Conservation (phyloP, 768 basidiomycete genomes). For the Phylloporus rhodoxanthus region DNA sequence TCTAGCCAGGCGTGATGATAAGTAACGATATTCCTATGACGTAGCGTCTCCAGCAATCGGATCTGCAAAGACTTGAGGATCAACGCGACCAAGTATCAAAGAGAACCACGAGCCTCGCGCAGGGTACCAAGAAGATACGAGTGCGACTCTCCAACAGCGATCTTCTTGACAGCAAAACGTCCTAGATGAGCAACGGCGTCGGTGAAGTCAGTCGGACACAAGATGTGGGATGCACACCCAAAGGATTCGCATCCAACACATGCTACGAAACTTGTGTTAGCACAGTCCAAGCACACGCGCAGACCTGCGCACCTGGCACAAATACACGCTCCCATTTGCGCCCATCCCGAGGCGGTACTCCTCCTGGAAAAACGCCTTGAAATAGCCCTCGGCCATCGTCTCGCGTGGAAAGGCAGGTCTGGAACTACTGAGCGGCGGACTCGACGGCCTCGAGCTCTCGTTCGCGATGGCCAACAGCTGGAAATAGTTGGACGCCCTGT, state of each 20-base stretch:
- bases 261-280: constrained; percentile 43
- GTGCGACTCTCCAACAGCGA: constrained; percentile 89
- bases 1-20: constrained; percentile 98
- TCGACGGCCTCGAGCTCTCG: constrained; percentile 50
- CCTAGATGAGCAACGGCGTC: constrained; percentile 34
- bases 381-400: constrained; percentile 87
- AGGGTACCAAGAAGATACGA: constrained; percentile 78
- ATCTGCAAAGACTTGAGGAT: constrained; percentile 40
- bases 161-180: constrained; percentile 93
- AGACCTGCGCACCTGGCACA: constrained; percentile 63
- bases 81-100: neutral
- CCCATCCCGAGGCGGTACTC: constrained; percentile 90
- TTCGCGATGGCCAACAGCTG: constrained; percentile 70
- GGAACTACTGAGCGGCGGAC: constrained; percentile 32
- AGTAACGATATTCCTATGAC: constrained; percentile 90
- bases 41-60: constrained; percentile 75
- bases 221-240: constrained; percentile 42
- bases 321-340: constrained; percentile 84
- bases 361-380: constrained; percentile 88
- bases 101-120: constrained; percentile 49
- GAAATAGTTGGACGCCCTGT: constrained; percentile 73
- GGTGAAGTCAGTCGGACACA: neutral
- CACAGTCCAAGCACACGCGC: neutral
- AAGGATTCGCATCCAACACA: constrained; percentile 77
- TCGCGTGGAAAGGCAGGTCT: constrained; percentile 52